Conservation (phyloP, 2,329 filamentous ascomycete genomes). For the Pseudocercospora vitis region DNA sequence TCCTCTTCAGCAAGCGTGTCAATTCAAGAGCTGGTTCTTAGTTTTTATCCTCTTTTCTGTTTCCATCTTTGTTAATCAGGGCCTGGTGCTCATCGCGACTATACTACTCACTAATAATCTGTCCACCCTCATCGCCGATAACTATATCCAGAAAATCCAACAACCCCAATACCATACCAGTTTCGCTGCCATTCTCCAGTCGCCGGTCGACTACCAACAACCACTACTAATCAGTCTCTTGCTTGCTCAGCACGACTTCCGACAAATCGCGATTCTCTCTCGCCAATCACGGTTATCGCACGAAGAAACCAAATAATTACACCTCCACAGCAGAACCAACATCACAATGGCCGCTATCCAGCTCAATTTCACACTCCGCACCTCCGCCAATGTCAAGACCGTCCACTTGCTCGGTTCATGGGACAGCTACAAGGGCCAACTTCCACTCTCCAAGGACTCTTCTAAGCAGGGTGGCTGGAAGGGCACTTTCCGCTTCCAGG, state of each 20-base stretch:
- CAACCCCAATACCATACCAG: constrained; percentile 26
- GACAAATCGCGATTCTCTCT: constrained; percentile 25
- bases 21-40: constrained; percentile 52
- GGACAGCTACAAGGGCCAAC: constrained; percentile 94
- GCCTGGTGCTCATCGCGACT: constrained; percentile 47
- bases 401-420: constrained; percentile 96
- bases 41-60: constrained; percentile 43
- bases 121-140: constrained; percentile 26
- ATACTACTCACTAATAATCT: constrained; percentile 33
- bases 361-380: constrained; percentile 92
- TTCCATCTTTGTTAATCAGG: constrained; percentile 45
- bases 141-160: constrained; percentile 10
- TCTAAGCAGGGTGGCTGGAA: constrained; percentile 86
- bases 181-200: constrained; percentile 36
- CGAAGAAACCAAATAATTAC: constrained; percentile 27
- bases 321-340: constrained; percentile 25
- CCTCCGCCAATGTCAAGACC: constrained; percentile 94
- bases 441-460: constrained; percentile 87
- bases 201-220: constrained; percentile 38
- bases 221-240: constrained; percentile 48
- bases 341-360: constrained; percentile 78
- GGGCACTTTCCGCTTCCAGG: constrained; percentile 94
- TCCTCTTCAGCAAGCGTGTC: constrained; percentile 54
- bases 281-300: constrained; percentile 21
- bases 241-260: constrained; percentile 48